Evolutionary conservation across 2,329 filamentous ascomycete species (phyloP).

Genomic region (Pseudogymnoascus sp.): DNA sequence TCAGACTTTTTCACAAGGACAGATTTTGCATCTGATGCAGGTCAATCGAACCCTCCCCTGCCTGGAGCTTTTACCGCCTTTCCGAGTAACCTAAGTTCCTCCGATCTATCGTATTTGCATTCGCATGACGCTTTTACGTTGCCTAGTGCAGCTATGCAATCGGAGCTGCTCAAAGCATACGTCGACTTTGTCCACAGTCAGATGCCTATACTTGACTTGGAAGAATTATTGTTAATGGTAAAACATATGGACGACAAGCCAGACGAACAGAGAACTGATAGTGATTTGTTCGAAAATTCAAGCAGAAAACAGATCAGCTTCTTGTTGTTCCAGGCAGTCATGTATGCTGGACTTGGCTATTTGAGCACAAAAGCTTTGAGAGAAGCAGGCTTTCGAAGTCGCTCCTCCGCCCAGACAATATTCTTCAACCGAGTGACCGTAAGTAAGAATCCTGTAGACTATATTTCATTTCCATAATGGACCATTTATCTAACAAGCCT

Average conservation of each 20-base stretch:
- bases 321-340: constrained; percentile 21
- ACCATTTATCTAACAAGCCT: not conserved
- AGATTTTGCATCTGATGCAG: not conserved
- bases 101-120: constrained; percentile 15
- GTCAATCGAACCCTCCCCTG: not conserved
- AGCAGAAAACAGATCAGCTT: constrained; percentile 13
- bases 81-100: constrained; percentile 9
- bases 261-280: not conserved
- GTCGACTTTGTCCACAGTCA: constrained; percentile 16
- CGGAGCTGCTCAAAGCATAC: constrained; percentile 19
- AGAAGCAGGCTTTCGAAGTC: constrained; percentile 15
- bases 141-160: constrained; percentile 14
- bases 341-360: constrained; percentile 19
- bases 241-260: constrained; percentile 11
- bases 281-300: not conserved
- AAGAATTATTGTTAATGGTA: constrained; percentile 15
- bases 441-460: not conserved
- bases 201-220: constrained; percentile 19
- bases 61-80: constrained; percentile 11
- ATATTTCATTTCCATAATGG: not conserved
- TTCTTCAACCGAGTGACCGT: constrained; percentile 19
- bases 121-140: constrained; percentile 17
- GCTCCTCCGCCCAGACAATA: constrained; percentile 14
- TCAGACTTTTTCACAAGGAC: not conserved
- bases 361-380: constrained; percentile 13